Percentiles rank a stretch among this genome's conserved stretches.
Conservation (phyloP, 352 stramenopile genomes). For the Stramenopiles sp. region DNA sequence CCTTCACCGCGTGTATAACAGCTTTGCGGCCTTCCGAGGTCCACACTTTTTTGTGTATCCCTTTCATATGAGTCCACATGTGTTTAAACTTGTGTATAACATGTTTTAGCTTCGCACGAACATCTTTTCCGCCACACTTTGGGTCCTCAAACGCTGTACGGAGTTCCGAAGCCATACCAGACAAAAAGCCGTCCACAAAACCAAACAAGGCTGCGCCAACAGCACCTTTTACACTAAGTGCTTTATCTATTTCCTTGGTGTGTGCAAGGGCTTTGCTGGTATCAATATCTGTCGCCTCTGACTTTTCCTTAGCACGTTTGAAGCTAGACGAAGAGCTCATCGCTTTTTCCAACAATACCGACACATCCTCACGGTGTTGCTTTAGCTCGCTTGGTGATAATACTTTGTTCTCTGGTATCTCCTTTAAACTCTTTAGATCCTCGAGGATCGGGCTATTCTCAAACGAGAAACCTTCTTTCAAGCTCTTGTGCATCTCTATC, state of each 20-base stretch:
- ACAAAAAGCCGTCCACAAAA: slow-evolving; percentile 3
- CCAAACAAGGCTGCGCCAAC: background rate
- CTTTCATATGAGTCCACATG: background rate
- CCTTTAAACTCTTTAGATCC: slow-evolving; percentile 6
- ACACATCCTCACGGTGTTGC: background rate
- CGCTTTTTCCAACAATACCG: slow-evolving; percentile 6
- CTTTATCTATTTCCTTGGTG: background rate
- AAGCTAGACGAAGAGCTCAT: background rate
- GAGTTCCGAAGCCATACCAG: background rate
- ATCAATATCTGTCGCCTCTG: background rate
- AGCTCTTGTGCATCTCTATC: slow-evolving; percentile 2
- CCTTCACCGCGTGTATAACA: background rate
- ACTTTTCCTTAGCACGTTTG: background rate
- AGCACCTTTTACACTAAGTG: background rate
- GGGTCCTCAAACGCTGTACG: background rate
- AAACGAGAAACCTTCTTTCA: background rate
- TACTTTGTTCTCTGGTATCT: background rate
- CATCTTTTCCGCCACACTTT: background rate
- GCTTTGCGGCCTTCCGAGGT: background rate
- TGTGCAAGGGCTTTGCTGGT: background rate
- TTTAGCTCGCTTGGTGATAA: slow-evolving; percentile 4
- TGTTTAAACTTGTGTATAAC: background rate
- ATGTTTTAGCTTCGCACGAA: background rate
- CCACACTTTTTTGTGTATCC: slow-evolving; percentile 3
- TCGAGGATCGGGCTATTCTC: background rate